A percentile compares a stretch with the other conserved stretches of the same genome.
Conservation (phyloP, 768 basidiomycete genomes). For the Russula vinacea region DNA sequence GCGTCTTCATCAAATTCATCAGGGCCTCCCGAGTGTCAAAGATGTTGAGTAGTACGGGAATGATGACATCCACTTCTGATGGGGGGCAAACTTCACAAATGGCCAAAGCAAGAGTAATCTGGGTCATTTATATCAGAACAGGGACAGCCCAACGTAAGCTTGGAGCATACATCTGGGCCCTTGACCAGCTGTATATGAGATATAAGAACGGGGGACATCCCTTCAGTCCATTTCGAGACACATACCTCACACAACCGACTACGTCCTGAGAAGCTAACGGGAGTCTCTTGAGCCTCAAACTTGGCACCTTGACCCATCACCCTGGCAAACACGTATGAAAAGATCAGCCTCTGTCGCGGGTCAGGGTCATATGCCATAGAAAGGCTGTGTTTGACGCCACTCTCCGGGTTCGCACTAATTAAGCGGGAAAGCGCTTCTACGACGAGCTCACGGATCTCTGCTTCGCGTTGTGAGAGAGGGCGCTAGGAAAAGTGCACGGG, state of each 20-base stretch:
- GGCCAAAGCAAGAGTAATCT: constrained; percentile 79
- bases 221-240: neutral
- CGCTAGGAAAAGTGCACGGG: constrained; percentile 11
- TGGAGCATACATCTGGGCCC: constrained; percentile 59
- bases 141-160: neutral
- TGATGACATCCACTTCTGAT: constrained; percentile 76
- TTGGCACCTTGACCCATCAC: constrained; percentile 78
- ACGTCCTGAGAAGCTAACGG: constrained; percentile 30
- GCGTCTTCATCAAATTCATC: constrained; percentile 69
- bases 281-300: constrained; percentile 57
- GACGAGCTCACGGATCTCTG: constrained; percentile 67
- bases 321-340: constrained; percentile 78
- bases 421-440: constrained; percentile 79
- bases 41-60: constrained; percentile 78
- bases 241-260: constrained; percentile 39
- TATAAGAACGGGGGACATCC: neutral
- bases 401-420: constrained; percentile 80
- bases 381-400: constrained; percentile 85
- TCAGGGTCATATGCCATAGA: constrained; percentile 74
- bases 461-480: constrained; percentile 31
- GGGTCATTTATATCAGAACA: constrained; percentile 14
- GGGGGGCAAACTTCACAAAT: constrained; percentile 85
- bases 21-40: constrained; percentile 76
- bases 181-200: constrained; percentile 55
- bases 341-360: constrained; percentile 67